These are phyloP conservation scores for Cercospora berteroae DNA, from an alignment of 2,329 filamentous ascomycete species.

Conservation along the genomic window DNA sequence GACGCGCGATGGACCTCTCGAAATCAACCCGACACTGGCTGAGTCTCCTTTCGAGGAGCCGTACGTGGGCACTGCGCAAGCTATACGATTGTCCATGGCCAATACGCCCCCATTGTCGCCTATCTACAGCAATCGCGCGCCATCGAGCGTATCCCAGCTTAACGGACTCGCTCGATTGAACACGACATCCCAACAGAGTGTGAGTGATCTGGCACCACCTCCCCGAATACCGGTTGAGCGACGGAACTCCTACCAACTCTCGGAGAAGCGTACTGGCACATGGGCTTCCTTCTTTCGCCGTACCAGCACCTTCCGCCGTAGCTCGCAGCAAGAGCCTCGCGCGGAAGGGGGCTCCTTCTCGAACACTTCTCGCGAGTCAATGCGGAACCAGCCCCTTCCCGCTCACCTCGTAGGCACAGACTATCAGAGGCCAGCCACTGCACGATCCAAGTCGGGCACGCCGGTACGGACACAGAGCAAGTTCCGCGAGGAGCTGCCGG, in stretches of 20 bases:
- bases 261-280: conserved; percentile 47
- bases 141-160: conserved; percentile 20
- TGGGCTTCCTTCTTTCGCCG: conserved; percentile 77
- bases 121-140: conserved; percentile 19
- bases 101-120: conserved; percentile 44
- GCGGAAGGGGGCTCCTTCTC: conserved; percentile 68
- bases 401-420: conserved; percentile 46
- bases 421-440: conserved; percentile 37
- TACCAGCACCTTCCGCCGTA: conserved; percentile 41
- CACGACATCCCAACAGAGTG: conserved; percentile 22
- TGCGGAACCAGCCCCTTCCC: conserved; percentile 58
- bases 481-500: conserved; percentile 88
- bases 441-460: conserved; percentile 53
- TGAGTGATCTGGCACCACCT: conserved; percentile 27
- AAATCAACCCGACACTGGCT: not conserved
- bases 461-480: conserved; percentile 83
- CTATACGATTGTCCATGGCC: conserved; percentile 49
- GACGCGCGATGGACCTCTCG: conserved; percentile 13
- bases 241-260: conserved; percentile 46
- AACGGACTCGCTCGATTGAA: conserved; percentile 21
- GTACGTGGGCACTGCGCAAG: conserved; percentile 50
- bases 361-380: conserved; percentile 87
- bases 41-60: conserved; percentile 46
- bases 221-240: conserved; percentile 29
- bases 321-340: conserved; percentile 49